A percentile compares a stretch with the other conserved stretches of the same genome.
Evolutionary conservation across 345 rosid species (phyloP).

Genomic region (Boechera divaricarpa): DNA sequence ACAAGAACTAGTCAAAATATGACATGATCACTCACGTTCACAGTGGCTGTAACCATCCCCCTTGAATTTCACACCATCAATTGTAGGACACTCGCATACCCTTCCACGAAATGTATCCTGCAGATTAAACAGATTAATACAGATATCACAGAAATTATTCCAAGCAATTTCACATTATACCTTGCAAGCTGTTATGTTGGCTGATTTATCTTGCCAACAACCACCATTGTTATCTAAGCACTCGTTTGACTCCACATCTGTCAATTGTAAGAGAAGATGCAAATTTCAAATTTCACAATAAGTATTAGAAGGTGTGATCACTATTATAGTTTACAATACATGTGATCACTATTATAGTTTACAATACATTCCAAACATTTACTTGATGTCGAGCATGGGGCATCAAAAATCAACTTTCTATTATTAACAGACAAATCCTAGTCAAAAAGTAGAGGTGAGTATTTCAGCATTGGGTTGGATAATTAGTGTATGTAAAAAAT

Average conservation of each 20-base stretch:
- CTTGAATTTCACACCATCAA: slow-evolving; percentile 92
- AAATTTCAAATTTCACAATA: neutral
- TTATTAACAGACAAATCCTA: neutral
- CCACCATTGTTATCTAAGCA: slow-evolving; percentile 94
- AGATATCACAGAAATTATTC: neutral
- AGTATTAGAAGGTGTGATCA: neutral
- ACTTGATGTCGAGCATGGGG: neutral
- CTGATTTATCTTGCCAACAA: slow-evolving; percentile 86
- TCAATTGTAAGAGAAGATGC: slow-evolving; percentile 23
- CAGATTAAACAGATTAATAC: slow-evolving; percentile 13
- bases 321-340: neutral
- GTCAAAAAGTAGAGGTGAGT: neutral
- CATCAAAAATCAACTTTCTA: neutral
- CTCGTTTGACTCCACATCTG: slow-evolving; percentile 96
- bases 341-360: neutral
- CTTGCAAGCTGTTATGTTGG: slow-evolving; percentile 96
- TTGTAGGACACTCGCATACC: slow-evolving; percentile 89
- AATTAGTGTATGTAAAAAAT: neutral
- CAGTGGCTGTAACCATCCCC: slow-evolving; percentile 97
- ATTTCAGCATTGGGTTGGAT: neutral
- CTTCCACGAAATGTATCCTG: slow-evolving; percentile 99
- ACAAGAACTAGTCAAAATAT: neutral
- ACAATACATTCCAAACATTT: slow-evolving; percentile 6
- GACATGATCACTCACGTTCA: slow-evolving; percentile 61
- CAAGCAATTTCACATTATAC: slow-evolving; percentile 45